phyloP scores from a whole-genome alignment of 2,329 filamentous ascomycete species.

The Fusarium coffeatum region DNA sequence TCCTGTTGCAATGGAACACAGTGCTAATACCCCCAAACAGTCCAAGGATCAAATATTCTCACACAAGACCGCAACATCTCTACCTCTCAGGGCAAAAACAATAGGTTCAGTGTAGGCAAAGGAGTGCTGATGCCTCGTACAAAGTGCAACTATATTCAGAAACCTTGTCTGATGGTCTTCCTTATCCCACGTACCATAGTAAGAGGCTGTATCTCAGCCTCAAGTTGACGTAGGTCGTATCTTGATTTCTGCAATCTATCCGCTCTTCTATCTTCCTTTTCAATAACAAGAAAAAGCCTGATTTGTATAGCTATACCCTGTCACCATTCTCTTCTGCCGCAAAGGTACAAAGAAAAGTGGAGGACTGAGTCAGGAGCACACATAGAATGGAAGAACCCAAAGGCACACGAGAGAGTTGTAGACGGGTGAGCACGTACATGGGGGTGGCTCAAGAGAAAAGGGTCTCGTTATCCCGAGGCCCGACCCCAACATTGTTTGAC shows the following conservation, averaged over 20 bases:
- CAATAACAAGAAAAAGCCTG: background rate
- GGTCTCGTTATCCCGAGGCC: background rate
- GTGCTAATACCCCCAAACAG: background rate
- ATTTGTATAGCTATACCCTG: background rate
- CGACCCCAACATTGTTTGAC: background rate
- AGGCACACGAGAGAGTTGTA: background rate
- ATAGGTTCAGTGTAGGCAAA: background rate
- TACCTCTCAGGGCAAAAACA: too few relatives aligned
- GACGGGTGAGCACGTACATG: background rate
- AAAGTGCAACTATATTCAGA: background rate
- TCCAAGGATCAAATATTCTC: background rate
- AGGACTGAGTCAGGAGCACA: background rate
- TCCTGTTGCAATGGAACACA: background rate
- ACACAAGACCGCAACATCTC: background rate
- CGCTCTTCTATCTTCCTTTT: background rate
- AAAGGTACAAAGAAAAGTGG: background rate
- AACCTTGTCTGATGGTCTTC: background rate
- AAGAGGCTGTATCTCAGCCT: background rate
- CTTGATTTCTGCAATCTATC: background rate
- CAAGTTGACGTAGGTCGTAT: background rate
- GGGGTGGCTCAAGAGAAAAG: too few relatives aligned
- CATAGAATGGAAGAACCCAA: background rate
- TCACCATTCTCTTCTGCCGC: background rate
- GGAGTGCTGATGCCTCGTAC: background rate
- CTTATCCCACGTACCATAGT: background rate